Conservation (phyloP, 371 early-diverging fungal genomes). For the Batrachochytrium dendrobatidis region DNA sequence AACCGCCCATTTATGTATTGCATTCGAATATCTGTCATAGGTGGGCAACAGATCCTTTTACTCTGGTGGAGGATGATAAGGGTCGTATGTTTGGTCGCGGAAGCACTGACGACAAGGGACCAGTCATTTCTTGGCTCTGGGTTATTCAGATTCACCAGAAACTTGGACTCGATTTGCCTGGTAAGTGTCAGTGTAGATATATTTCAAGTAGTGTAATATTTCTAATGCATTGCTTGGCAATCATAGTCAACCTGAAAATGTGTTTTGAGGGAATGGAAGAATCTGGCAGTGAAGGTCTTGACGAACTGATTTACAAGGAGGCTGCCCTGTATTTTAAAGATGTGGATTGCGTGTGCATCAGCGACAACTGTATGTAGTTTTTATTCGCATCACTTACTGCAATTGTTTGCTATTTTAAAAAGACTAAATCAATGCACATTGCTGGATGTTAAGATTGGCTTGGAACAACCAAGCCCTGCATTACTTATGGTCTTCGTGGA, state of each 20-base stretch:
- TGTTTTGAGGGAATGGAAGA: conserved; percentile 94
- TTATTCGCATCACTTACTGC: neutral
- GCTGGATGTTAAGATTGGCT: conserved; percentile 73
- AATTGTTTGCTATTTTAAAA: neutral
- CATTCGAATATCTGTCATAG: no score
- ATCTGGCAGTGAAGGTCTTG: conserved; percentile 86
- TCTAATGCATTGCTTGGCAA: neutral
- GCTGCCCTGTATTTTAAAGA: conserved; percentile 71
- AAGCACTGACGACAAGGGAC: conserved; percentile 92
- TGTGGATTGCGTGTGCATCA: conserved; percentile 92
- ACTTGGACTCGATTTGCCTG: conserved; percentile 78
- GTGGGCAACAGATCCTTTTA: conserved; percentile 92
- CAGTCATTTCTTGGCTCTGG: conserved; percentile 89
- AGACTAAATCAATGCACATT: neutral
- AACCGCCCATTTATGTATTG: no score
- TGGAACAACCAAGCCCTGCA: conserved; percentile 88
- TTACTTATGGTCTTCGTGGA: conserved; percentile 96
- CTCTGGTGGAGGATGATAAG: conserved; percentile 72
- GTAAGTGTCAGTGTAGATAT: conserved; percentile 7
- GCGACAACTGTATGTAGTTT: conserved; percentile 81
- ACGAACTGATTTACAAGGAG: conserved; percentile 75
- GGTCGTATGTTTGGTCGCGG: conserved; percentile 89
- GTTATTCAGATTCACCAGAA: conserved; percentile 88
- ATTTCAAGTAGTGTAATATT: neutral
- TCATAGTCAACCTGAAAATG: conserved; percentile 76